A percentile compares a stretch with the other conserved stretches of the same genome.
Conservation (phyloP, 495 filamentous ascomycete genomes). For the Tetracladium marchalianum region DNA sequence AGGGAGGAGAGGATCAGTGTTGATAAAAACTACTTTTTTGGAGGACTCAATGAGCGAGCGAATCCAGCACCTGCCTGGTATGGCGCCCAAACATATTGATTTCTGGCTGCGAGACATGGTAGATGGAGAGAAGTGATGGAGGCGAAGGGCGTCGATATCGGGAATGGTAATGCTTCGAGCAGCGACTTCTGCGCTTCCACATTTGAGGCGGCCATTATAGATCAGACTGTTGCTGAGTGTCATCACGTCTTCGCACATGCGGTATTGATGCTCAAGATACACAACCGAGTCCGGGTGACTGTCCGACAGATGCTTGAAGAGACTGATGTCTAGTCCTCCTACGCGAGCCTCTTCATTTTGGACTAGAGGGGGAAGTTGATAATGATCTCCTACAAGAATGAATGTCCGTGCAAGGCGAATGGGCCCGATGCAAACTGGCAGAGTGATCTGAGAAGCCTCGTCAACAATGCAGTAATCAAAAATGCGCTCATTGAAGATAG, state of each 20-base stretch:
- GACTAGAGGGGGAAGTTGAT: constrained; percentile 88
- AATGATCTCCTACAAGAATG: constrained; percentile 92
- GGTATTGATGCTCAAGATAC: constrained; percentile 89
- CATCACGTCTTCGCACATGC: constrained; percentile 98
- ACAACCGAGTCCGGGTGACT: constrained; percentile 77
- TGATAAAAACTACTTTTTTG: constrained; percentile 70
- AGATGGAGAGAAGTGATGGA: constrained; percentile 42
- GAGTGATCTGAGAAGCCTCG: constrained; percentile 93
- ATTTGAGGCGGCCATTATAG: constrained; percentile 81
- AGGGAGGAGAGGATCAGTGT: constrained; percentile 67
- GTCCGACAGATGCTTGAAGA: constrained; percentile 90
- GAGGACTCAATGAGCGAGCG: constrained; percentile 58
- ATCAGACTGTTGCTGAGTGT: constrained; percentile 85
- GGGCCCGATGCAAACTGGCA: constrained; percentile 87
- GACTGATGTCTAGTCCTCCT: constrained; percentile 82
- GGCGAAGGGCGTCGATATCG: constrained; percentile 47
- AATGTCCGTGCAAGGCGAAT: constrained; percentile 91
- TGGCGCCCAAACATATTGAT: constrained; percentile 41
- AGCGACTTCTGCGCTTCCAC: constrained; percentile 70
- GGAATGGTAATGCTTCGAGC: constrained; percentile 48
- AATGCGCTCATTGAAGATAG: constrained; percentile 74
- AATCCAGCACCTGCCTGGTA: constrained; percentile 64
- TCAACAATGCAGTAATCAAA: constrained; percentile 99
- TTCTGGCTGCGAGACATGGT: constrained; percentile 24
- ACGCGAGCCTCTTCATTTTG: constrained; percentile 79